Evolutionary conservation across 2,329 filamentous ascomycete species (phyloP), one percentile per base, ranked within the genome.

Genomic region (Penicillium sp.): DNA sequence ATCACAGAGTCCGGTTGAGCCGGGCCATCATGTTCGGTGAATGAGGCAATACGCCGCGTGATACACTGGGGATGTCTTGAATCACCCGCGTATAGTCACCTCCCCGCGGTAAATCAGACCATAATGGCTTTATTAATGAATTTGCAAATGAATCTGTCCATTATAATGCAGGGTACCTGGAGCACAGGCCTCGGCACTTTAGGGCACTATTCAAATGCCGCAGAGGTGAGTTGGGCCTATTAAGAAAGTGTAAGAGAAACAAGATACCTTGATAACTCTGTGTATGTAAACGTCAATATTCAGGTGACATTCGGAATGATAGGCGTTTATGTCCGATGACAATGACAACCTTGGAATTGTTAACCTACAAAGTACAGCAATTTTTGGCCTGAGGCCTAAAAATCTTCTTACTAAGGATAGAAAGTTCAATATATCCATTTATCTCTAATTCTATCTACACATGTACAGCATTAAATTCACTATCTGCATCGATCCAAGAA

Each of bases 401-500:
- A 40, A 16, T 11, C 22, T n/a, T 16, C 5, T 42, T 26, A 25
- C 19, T 25, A 25, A 41, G 5, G 3, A 28, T 28, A 5, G 9
- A 28, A 9, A 2, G 9, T 28, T 28, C 26, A 7, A 28, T 17
- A 30, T 44, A 10, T 17, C 12, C 8, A 31, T 31, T 44, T 19
- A 16, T 7, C 42, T 31, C 7, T 38, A 19, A 38, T 17, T 48
- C n/a, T 48, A 37, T 28, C 12, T 37, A 26, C 14, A 35, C 6
- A 10, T 28, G 12, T 12, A 22, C 22, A 22, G 22, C 22, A 14
- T 36, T 10, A 49, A 19, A 33, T 10, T 5, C 8, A 31, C 14
- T 40, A 17, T 26, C 26, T 30, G 26, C 12, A n/a, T 16, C 35
- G 31, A 49, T 55, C 40, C 33, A 65, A 55, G 31, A 68, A 66